Evolutionary conservation across 331 rosid species (phyloP).

Genomic region (Erythrophleum ivorense): DNA sequence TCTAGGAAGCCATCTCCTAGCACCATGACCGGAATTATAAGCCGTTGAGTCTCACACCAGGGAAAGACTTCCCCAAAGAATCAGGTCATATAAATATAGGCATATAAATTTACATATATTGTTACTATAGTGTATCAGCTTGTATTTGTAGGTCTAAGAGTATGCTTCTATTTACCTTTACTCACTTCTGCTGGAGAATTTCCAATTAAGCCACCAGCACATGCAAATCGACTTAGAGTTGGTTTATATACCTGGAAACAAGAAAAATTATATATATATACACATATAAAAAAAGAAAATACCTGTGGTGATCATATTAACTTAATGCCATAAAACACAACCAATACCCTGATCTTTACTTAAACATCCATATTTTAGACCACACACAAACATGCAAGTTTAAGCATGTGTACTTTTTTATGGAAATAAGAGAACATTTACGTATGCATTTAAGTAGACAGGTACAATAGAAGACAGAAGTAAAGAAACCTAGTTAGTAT

Average conservation of each 20-base stretch:
- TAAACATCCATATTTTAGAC: constrained; percentile 14
- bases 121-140: constrained; percentile 1
- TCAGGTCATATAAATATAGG: not conserved
- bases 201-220: constrained; percentile 84
- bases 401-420: not conserved
- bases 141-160: constrained; percentile 16
- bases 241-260: constrained; percentile 78
- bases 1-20: constrained; percentile 35
- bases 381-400: constrained; percentile 28
- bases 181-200: constrained; percentile 88
- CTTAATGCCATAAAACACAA: not conserved
- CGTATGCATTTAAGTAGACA: constrained; percentile 20
- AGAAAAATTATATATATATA: not conserved
- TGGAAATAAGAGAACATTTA: too few relatives aligned
- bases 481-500: not conserved
- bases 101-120: constrained; percentile 19
- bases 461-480: not conserved
- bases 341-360: not conserved
- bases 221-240: constrained; percentile 65
- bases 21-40: constrained; percentile 21
- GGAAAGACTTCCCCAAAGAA: constrained; percentile 7
- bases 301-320: not conserved
- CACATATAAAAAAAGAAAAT: not conserved
- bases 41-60: constrained; percentile 4
- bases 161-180: constrained; percentile 63